phyloP scores from a whole-genome alignment of 306 rosid genomes.

The Quercus ilex region DNA sequence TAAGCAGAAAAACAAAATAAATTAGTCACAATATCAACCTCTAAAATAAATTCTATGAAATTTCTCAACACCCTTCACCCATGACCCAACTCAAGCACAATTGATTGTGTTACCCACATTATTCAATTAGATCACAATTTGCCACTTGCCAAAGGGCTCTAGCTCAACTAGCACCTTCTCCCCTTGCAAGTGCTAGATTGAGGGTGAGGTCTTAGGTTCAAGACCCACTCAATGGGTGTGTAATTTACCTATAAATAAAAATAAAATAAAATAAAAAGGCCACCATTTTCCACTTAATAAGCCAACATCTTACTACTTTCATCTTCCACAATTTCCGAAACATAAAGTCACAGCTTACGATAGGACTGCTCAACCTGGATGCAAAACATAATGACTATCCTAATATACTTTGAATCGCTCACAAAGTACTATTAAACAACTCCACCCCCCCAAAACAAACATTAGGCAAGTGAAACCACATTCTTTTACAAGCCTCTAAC shows the following conservation, averaged over 20 bases:
- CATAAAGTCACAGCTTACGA: background rate
- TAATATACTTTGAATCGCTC: background rate
- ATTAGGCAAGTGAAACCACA: too few relatives aligned
- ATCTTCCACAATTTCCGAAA: background rate
- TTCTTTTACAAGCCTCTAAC: too few relatives aligned
- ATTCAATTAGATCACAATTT: background rate
- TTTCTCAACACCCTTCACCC: background rate
- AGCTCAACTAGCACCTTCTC: too few relatives aligned
- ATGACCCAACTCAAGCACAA: background rate
- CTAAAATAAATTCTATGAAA: too few relatives aligned
- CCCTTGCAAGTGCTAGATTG: too few relatives aligned
- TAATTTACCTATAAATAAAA: background rate
- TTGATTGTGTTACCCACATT: background rate
- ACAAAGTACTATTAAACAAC: too few relatives aligned
- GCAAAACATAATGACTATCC: background rate
- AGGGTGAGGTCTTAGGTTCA: too few relatives aligned
- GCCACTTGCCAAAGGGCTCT: background rate
- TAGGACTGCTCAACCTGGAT: background rate
- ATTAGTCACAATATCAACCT: too few relatives aligned
- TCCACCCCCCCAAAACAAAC: too few relatives aligned
- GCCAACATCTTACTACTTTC: background rate
- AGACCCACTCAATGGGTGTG: background rate
- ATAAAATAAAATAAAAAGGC: background rate
- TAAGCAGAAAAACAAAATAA: background rate
- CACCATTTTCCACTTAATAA: background rate